Percentiles rank a stretch among this genome's conserved stretches.
Evolutionary conservation across 2,329 filamentous ascomycete species (phyloP).

Genomic region (Phialophora expanda): DNA sequence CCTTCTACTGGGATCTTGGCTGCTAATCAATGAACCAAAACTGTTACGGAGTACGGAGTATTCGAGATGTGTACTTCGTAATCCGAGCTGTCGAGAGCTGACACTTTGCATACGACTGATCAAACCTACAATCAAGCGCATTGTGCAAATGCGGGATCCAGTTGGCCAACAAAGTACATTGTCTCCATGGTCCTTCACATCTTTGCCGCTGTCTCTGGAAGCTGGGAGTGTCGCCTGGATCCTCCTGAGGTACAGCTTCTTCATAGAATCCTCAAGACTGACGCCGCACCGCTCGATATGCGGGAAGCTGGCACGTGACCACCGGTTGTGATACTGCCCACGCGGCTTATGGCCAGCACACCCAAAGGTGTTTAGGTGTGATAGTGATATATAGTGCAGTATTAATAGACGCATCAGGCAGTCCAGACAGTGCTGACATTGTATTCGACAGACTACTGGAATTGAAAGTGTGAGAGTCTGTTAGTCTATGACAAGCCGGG

Average conservation of each 20-base stretch:
- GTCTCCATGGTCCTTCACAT: not conserved
- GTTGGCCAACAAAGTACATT: not conserved
- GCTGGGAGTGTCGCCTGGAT: not conserved
- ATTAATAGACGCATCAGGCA: constrained; percentile 9
- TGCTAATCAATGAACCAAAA: too few species aligned
- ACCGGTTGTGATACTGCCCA: not conserved
- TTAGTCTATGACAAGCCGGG: constrained; percentile 2
- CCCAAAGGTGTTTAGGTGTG: too few species aligned
- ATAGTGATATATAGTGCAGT: constrained; percentile 14
- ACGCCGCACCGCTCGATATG: not conserved
- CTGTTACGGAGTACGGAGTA: too few species aligned
- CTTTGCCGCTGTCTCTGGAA: too few species aligned
- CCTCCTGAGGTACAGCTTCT: not conserved
- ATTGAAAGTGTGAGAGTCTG: not conserved
- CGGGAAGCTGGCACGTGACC: not conserved
- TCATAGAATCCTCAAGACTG: not conserved
- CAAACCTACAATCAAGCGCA: not conserved
- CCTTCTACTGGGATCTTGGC: too few species aligned
- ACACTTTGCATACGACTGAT: too few species aligned
- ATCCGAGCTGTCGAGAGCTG: too few species aligned
- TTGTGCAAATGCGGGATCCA: not conserved
- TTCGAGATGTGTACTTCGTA: too few species aligned
- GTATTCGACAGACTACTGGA: constrained; percentile 14
- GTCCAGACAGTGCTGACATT: not conserved
- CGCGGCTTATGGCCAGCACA: too few species aligned